Base-by-base conservation (phyloP, 169 alveolate genomes). In the Plasmodium malariae region DNA sequence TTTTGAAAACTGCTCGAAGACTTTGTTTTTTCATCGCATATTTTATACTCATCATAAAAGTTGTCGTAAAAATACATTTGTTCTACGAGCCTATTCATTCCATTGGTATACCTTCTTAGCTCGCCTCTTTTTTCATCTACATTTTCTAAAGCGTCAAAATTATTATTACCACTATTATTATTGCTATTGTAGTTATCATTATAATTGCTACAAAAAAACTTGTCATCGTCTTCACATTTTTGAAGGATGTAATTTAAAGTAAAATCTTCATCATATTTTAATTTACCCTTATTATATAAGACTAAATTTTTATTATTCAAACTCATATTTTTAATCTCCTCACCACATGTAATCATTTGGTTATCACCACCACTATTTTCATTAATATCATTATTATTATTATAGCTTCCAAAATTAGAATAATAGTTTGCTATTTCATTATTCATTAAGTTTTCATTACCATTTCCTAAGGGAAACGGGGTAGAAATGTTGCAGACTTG, bases 41-140 rank as follows among this genome's bases (percentile, higher is more conserved):
- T 24, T 67, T 67, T 80, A 26, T 49, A 80, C 51, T 80, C 90
- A 43, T 67, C 83, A 57, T 65, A 32, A 37, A 49, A 67, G 14
- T 80, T 63, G 34, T 80, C 90, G 67, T 80, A 80, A 80, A 67
- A 80, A 45, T 80, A 80, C 90, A 80, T 80, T 40, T 80, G 90
- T 32, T 80, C 90, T 1, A 80, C 90, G 63, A 80, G 7, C 45
- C 32, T 80, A 43, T 80, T 80, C 90, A 80, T 80, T 11, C 90
- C 90, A 32, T 63, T 51, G 45, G 90, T 80, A 24, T 80, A 80
- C 32, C 51, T 80, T 24, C 49, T 51, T 71, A 80, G 32, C 26
- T 80, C 90, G 7, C 30, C 36, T 55, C 26, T 54, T 36, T 55
- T 34, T 5, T 57, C 85, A 26, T 48, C 14, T 19, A 21, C 67